Base-by-base conservation (phyloP, 495 filamentous ascomycete genomes). In the Aspergillus sclerotiicarbonarius region DNA sequence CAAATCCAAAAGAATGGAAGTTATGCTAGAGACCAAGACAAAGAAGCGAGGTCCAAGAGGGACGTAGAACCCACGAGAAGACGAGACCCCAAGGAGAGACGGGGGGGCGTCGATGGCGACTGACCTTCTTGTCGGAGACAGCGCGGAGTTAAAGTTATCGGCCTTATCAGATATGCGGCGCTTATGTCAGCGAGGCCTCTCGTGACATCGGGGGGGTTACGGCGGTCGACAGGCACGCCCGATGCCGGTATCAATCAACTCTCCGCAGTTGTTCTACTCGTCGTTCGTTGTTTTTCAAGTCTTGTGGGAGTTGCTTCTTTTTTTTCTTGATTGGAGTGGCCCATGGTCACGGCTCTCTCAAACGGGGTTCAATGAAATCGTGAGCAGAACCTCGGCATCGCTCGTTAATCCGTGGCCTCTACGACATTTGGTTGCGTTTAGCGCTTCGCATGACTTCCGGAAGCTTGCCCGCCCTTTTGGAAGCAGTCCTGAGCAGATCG, bases 401-500 rank as follows among this genome's bases (percentile, higher is more conserved):
- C 37, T n/a, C n/a, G 10, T 41, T 13, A 13, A 41, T 41, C 37
- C 37, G 37, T 41, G 37, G 37, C 37, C 37, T 41, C 15, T 41
- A 6, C 37, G 13, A 13, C 51, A 16, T 58, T 43, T 48, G 19
- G 16, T 21, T 31, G 35, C 37, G 10, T 20, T 16, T 10, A 50
- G 52, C 44, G 62, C 55, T 57, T 56, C 66, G 60, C 52, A 71
- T 71, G 69, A 64, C 53, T 49, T 57, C 54, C 54, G 54, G 33
- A 60, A 65, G 60, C 62, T 60, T 57, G 53, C 56, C 13, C 54
- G 47, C 51, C 65, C 51, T 61, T 62, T 62, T 73, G 70, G 62
- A 69, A 72, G 71, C 72, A 69, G 69, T 64, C 64, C 63, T 68
- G 62, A 63, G 62, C 59, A 70, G 60, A 62, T 66, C 59, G 58